Base-by-base conservation (phyloP, 73 alveolate genomes). In the Effrenium voratum region DNA sequence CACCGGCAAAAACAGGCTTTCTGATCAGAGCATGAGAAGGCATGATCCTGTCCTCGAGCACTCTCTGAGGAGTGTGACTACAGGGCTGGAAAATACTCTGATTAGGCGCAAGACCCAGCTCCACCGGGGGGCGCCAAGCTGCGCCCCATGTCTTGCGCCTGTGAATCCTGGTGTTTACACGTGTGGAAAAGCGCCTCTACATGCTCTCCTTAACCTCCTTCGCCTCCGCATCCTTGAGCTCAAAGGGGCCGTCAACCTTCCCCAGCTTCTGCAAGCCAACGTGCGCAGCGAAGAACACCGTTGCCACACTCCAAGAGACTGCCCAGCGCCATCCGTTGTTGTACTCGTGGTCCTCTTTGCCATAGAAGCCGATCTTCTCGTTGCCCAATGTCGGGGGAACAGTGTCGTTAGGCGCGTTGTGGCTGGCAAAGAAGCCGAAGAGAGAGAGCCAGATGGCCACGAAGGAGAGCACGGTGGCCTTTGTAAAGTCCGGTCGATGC, bases 381-480 rank as follows among this genome's bases (percentile, higher is more conserved):
- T 66, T 40, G 13, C 45, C 77, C 77, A 32, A 36, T 22, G 77
- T 66, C 36, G 77, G 77, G 34, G 77, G 77, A 36, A 66, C 77
- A 40, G 43, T 66, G 77, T 66, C 77, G 36, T 66, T 66, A 36
- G 77, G 77, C n/a, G 94, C 94, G 34, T 86, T 86, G 94, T 86
- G 94, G 84, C 81, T 52, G n/a, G 94, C 94, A 38, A 86, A 86
- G 83, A 86, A 86, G 28, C 94, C 94, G 66, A 86, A 86, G 66
- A 86, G 94, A 5, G 94, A 86, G 32, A 86, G 38, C 38, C 34
- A 43, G 41, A 86, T 86, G 30, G 94, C 94, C 66, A 60, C 66
- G 38, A 86, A 41, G 36, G 94, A 59, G 22, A 86, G 83, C 2
- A 86, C 3, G 4, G 94, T 57, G 8, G 94, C 94, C 94, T 86